Evolutionary conservation across 225 moss, liverwort and hornwort genomes (phyloP).

Genomic region (Marchantia polymorpha): DNA sequence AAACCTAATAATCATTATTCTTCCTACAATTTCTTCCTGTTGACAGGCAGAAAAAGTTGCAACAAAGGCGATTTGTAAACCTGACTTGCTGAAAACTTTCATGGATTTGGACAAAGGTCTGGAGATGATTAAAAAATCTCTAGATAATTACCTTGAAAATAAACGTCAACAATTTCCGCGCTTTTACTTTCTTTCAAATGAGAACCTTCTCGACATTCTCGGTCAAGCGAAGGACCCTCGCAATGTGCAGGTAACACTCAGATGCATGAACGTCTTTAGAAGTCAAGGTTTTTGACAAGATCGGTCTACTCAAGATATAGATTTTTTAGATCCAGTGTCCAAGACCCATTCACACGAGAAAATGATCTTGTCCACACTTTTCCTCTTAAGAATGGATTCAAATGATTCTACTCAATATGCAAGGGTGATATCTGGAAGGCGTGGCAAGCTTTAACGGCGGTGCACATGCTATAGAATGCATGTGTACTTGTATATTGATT

Average conservation of each 20-base stretch:
- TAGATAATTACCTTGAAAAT: slow-evolving; percentile 68
- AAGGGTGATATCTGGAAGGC: neutral
- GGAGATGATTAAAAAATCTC: slow-evolving; percentile 69
- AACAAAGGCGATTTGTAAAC: slow-evolving; percentile 53
- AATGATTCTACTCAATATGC: neutral
- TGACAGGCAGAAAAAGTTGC: slow-evolving; percentile 54
- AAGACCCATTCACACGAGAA: neutral
- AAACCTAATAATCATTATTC: neutral
- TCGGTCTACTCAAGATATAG: no score
- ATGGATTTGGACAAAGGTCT: slow-evolving; percentile 46
- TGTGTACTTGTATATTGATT: no score
- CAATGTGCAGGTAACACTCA: slow-evolving; percentile 58
- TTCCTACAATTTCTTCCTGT: neutral
- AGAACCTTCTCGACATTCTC: slow-evolving; percentile 76
- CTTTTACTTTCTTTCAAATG: slow-evolving; percentile 75
- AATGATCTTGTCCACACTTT: neutral
- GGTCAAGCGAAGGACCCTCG: slow-evolving; percentile 80
- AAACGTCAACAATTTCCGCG: slow-evolving; percentile 82
- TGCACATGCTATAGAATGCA: neutral
- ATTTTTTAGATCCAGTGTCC: neutral
- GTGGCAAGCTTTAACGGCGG: neutral
- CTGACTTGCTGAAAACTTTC: slow-evolving; percentile 48
- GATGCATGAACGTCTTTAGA: neutral
- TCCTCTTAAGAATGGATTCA: neutral
- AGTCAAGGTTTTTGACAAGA: no score